Base-by-base conservation (phyloP, 345 rosid genomes). In the Corchorus capsularis region DNA sequence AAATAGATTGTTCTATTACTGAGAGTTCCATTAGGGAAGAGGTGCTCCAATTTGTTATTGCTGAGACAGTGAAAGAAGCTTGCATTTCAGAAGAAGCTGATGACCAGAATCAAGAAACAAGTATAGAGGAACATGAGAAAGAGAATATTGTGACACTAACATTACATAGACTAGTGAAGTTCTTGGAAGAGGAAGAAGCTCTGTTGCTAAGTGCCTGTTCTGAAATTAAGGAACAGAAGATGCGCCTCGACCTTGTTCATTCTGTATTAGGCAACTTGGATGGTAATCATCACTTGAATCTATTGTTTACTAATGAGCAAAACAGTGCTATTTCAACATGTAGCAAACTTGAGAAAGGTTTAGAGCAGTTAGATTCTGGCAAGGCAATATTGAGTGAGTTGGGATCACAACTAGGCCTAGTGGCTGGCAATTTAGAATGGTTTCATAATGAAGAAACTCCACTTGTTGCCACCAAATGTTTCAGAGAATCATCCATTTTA, bases 11-110 rank as follows among this genome's bases (percentile, higher is more conserved):
- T 63, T 65, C 57, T 22, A 37, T 68, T 43, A n/a, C 46, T 15
- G 84, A 80, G 81, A 53, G 65, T 65, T 54, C 78, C 76, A 15
- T 82, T 11, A 56, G 50, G 62, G 77, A 82, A 78, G 87, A 81
- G 69, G 67, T 79, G 49, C 57, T 53, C 19, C 73, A 43, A 3
- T 69, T 84, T 35, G 35, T 81, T 39, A 8, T 78, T 27, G 16
- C 37, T 13, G 77, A 84, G 77, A 70, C 75, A 19, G 43, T 64
- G 71, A 77, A 75, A 63, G 84, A 74, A 69, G 74, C 80, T 47
- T 55, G n/a, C 17, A 22, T 10, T 61, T 49, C 1, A 37, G 55
- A 10, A 34, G 78, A 71, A 71, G 49, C 46, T 22, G 65, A 78
- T 16, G 43, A 74, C 4, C 19, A 11, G 62, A 43, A 50, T 17